Percentiles rank a stretch among this genome's conserved stretches.
These are phyloP conservation scores for Paecilomyces sp. DNA, from an alignment of 2,329 filamentous ascomycete species.

Conservation along the genomic window DNA sequence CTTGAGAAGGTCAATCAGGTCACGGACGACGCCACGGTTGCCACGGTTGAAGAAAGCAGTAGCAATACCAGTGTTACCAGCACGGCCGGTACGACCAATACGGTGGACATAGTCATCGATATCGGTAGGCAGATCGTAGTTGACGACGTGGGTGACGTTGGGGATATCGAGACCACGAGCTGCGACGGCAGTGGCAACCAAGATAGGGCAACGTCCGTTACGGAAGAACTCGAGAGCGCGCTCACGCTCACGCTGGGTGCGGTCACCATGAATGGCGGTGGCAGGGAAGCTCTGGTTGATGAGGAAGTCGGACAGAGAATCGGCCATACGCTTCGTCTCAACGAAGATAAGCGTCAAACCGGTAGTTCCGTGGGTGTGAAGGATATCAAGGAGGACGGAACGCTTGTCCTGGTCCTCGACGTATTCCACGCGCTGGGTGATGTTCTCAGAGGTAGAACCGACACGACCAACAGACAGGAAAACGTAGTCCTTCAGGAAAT, in stretches of 20 bases:
- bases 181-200: constrained; percentile 94
- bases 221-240: constrained; percentile 96
- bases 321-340: constrained; percentile 99
- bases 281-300: constrained; percentile 98
- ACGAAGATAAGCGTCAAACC: constrained; percentile 96
- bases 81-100: constrained; percentile 99
- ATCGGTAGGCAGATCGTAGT: constrained; percentile 98
- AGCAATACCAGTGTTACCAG: constrained; percentile 95
- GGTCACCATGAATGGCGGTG: constrained; percentile 97
- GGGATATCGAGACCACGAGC: constrained; percentile 89
- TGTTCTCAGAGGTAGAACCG: constrained; percentile 99
- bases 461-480: constrained; percentile 98
- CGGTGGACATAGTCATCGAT: constrained; percentile 99
- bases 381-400: constrained; percentile 92
- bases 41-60: constrained; percentile 99
- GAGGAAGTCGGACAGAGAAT: constrained; percentile 93
- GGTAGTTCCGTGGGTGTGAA: constrained; percentile 77
- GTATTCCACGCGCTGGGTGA: constrained; percentile 97
- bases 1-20: constrained; percentile 95
- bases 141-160: constrained; percentile 94
- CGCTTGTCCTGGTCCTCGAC: constrained; percentile 97
- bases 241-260: constrained; percentile 97
- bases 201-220: constrained; percentile 86
- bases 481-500: constrained; percentile 98
- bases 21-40: constrained; percentile 94